Conservation (phyloP, 768 basidiomycete species). For the Rhizopogon rudus region DNA sequence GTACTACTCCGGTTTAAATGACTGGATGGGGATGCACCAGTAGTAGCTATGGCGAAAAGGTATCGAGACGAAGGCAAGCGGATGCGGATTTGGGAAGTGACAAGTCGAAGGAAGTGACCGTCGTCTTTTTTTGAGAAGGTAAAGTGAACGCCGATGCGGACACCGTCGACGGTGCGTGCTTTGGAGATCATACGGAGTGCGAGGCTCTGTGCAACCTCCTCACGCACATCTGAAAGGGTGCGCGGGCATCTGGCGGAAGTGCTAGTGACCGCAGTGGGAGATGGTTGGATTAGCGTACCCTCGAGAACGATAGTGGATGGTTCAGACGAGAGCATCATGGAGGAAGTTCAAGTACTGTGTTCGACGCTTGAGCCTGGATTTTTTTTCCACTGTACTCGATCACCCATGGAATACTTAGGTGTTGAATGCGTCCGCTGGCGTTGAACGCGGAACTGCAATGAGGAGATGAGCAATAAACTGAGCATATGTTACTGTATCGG, state of each 20-base stretch:
- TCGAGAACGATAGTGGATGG: constrained; percentile 17
- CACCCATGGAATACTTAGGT: too few relatives aligned
- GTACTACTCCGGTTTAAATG: background rate
- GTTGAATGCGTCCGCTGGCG: too few relatives aligned
- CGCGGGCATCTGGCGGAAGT: constrained; percentile 21
- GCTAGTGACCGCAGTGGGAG: background rate
- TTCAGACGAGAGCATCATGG: constrained; percentile 14
- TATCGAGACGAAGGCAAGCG: constrained; percentile 38
- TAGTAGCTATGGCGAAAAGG: constrained; percentile 53
- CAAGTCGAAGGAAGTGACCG: constrained; percentile 48
- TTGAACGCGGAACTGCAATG: too few relatives aligned
- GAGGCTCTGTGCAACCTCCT: constrained; percentile 54
- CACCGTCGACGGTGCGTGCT: constrained; percentile 45
- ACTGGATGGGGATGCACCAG: constrained; percentile 29
- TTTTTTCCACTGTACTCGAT: background rate
- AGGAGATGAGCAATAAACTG: too few relatives aligned
- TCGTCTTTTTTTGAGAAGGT: constrained; percentile 57
- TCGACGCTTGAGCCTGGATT: background rate
- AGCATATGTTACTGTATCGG: too few relatives aligned
- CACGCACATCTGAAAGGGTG: constrained; percentile 56
- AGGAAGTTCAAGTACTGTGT: background rate
- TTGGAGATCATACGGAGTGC: constrained; percentile 50
- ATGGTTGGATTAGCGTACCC: background rate
- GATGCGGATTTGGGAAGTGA: constrained; percentile 44
- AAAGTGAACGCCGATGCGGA: constrained; percentile 54